Conservation (phyloP, 1,139 yeast species). For the Blastobotrys persicus region DNA sequence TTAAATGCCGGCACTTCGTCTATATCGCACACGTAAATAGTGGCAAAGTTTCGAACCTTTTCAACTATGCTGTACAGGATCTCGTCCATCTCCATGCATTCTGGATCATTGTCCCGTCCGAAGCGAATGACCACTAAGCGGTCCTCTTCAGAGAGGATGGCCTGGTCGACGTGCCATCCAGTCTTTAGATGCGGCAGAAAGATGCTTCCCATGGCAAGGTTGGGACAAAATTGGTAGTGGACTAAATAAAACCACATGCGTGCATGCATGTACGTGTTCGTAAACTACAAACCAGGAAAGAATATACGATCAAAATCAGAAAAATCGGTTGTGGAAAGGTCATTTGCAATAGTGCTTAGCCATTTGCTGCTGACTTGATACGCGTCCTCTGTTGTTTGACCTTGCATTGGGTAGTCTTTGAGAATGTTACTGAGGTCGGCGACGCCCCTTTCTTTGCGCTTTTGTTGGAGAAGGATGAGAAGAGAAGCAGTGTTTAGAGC, state of each 20-base stretch:
- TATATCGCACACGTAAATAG: slow-evolving; percentile 81
- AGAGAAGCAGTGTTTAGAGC: not conserved
- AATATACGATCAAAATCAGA: not conserved
- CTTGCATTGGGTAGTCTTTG: not conserved
- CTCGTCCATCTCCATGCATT: slow-evolving; percentile 91
- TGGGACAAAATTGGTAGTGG: no score
- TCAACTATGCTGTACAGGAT: slow-evolving; percentile 74
- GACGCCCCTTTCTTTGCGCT: not conserved
- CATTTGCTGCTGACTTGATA: no score
- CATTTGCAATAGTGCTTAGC: not conserved
- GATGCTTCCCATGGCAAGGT: slow-evolving; percentile 67
- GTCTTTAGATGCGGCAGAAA: slow-evolving; percentile 82
- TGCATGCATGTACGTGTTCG: no score
- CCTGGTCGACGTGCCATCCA: slow-evolving; percentile 99
- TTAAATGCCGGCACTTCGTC: slow-evolving; percentile 90
- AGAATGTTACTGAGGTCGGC: not conserved
- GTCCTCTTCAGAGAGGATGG: slow-evolving; percentile 81
- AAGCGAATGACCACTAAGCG: slow-evolving; percentile 83
- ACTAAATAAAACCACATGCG: no score
- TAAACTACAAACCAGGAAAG: not conserved
- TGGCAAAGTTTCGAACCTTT: slow-evolving; percentile 84
- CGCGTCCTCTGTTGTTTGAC: no score
- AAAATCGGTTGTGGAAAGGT: not conserved
- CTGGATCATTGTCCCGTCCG: slow-evolving; percentile 73
- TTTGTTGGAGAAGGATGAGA: not conserved